phyloP scores from a whole-genome alignment of 2,329 filamentous ascomycete genomes.

The Xylaria digitata region DNA sequence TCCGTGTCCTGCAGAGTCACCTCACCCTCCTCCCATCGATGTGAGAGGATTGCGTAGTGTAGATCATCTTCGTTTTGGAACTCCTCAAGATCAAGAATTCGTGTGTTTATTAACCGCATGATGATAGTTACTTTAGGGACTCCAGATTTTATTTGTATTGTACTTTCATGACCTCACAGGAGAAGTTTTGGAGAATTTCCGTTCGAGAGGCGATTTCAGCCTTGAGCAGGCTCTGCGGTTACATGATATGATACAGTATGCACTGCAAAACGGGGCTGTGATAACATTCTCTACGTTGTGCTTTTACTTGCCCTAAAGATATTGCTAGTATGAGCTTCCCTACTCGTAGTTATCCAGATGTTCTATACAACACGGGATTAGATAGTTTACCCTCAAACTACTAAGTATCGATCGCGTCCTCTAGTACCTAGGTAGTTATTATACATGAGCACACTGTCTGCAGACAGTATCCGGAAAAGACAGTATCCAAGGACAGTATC shows the following conservation, averaged over 20 bases:
- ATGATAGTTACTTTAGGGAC: not conserved
- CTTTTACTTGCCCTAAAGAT: not conserved
- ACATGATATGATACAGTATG: not conserved
- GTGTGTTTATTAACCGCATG: slow-evolving; percentile 1
- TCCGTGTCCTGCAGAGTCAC: slow-evolving; percentile 13
- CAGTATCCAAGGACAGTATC: too few species aligned
- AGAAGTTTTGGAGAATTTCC: not conserved
- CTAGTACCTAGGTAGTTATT: too few species aligned
- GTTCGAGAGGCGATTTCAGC: too few species aligned
- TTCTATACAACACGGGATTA: not conserved
- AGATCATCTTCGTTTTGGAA: not conserved
- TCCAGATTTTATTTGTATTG: not conserved
- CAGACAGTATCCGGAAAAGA: too few species aligned
- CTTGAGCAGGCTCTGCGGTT: too few species aligned
- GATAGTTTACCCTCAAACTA: not conserved
- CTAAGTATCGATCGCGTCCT: too few species aligned
- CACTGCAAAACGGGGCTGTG: not conserved
- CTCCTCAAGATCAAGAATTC: slow-evolving; percentile 3
- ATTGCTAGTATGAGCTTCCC: not conserved
- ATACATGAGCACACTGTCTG: too few species aligned
- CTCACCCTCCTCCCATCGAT: slow-evolving; percentile 18
- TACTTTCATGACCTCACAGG: not conserved
- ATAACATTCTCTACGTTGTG: not conserved
- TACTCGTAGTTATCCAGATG: not conserved
- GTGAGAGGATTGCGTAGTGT: slow-evolving; percentile 22